Evolutionary conservation across 1,139 yeast genomes (phyloP).

Genomic region (Candida albicans): DNA sequence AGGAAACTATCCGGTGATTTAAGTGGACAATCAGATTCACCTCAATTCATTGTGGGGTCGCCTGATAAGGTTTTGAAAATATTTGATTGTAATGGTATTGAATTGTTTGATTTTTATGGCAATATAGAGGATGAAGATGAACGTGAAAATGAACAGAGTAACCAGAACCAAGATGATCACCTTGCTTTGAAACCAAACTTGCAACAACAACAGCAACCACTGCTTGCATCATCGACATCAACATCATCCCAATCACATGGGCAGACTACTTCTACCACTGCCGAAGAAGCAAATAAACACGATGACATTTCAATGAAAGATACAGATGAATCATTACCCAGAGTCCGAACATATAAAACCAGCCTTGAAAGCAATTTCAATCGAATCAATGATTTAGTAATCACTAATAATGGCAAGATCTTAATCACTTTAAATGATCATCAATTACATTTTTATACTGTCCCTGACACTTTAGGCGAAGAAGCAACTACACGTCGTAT

Average conservation of each 20-base stretch:
- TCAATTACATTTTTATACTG: conserved; percentile 52
- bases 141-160: conserved; percentile 27
- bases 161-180: neutral
- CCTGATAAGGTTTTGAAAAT: conserved; percentile 73
- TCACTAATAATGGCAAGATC: conserved; percentile 63
- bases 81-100: conserved; percentile 50
- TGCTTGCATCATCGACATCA: neutral
- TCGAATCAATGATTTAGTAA: conserved; percentile 64
- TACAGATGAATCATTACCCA: conserved; percentile 7
- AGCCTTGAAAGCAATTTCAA: conserved; percentile 31
- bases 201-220: too few relatives aligned
- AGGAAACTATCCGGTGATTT: conserved; percentile 15
- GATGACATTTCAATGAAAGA: conserved; percentile 17
- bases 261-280: too few relatives aligned
- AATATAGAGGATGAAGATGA: conserved; percentile 32
- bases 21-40: conserved; percentile 25
- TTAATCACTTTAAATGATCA: conserved; percentile 65
- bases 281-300: neutral
- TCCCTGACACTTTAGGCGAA: conserved; percentile 37
- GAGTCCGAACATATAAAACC: conserved; percentile 5
- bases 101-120: conserved; percentile 45
- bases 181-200: too few relatives aligned
- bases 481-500: conserved; percentile 36
- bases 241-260: neutral
- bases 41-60: conserved; percentile 69